Percentiles rank a stretch among this genome's conserved stretches.
These are phyloP conservation scores for Geranium incanum DNA, from an alignment of 441 rosid genomes.

Conservation along the genomic window DNA sequence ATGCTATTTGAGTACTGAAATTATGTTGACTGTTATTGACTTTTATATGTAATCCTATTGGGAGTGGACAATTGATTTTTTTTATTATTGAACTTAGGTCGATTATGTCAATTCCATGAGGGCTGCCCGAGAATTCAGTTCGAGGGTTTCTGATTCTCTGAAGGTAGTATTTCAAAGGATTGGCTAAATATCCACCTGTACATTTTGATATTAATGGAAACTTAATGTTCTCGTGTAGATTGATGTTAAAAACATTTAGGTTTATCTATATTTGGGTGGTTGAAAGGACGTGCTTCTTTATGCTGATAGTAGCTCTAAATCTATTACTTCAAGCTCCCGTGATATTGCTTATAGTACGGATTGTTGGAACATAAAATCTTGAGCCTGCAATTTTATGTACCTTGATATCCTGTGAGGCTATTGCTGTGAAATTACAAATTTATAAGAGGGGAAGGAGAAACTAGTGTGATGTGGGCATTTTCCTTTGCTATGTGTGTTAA, in stretches of 20 bases:
- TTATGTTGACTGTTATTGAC: slow-evolving; percentile 6
- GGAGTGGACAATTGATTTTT: slow-evolving; percentile 11
- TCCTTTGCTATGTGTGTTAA: neutral
- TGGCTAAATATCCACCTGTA: neutral
- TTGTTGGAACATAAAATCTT: slow-evolving; percentile 9
- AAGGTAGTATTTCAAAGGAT: slow-evolving; percentile 39
- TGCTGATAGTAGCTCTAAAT: slow-evolving; percentile 5
- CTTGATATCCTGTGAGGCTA: neutral
- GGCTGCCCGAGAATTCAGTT: slow-evolving; percentile 82
- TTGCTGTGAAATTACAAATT: neutral
- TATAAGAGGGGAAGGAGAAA: neutral
- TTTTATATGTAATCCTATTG: slow-evolving; percentile 9
- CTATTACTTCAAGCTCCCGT: neutral
- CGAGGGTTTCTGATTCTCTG: slow-evolving; percentile 71
- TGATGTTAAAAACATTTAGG: neutral
- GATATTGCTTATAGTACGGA: neutral
- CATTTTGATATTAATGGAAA: slow-evolving; percentile 11
- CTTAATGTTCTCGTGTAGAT: slow-evolving; percentile 11
- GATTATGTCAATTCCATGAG: slow-evolving; percentile 88
- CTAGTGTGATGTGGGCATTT: neutral
- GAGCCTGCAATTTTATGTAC: slow-evolving; percentile 1
- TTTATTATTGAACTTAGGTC: slow-evolving; percentile 34
- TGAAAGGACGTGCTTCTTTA: neutral
- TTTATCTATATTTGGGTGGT: slow-evolving; percentile 14
- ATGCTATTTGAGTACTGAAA: slow-evolving; percentile 12